Evolutionary conservation across 345 rosid species (phyloP).

Genomic region (Excoecaria agallocha): DNA sequence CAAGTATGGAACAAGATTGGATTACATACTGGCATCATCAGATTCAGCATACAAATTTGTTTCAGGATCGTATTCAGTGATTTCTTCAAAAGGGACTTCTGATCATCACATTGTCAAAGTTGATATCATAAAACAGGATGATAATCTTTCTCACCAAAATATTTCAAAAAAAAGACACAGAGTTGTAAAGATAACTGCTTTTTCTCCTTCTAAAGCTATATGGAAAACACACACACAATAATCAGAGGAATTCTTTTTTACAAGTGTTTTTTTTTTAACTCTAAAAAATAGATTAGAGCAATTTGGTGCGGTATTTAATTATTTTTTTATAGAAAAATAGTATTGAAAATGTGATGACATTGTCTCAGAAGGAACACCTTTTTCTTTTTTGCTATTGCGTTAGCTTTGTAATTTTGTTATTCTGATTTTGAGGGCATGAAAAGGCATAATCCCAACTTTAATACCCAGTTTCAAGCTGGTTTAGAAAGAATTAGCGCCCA

Average conservation of each 20-base stretch:
- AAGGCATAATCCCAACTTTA: too few species aligned
- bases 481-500: too few species aligned
- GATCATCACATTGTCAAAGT: conserved; percentile 97
- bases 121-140: conserved; percentile 43
- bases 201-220: conserved; percentile 47
- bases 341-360: too few species aligned
- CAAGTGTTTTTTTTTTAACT: not conserved
- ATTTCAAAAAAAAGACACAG: conserved; percentile 27
- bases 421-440: too few species aligned
- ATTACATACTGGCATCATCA: conserved; percentile 79
- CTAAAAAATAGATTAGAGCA: too few species aligned
- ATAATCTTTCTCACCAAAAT: conserved; percentile 11
- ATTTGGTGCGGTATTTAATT: too few species aligned
- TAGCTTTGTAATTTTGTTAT: too few species aligned
- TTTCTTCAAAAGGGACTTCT: conserved; percentile 90
- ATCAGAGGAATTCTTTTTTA: not conserved
- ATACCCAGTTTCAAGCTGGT: too few species aligned
- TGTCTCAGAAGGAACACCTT: too few species aligned
- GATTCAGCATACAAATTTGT: conserved; percentile 68
- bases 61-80: conserved; percentile 83
- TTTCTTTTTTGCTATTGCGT: too few species aligned
- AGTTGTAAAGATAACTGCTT: conserved; percentile 42
- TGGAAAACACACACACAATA: conserved; percentile 46
- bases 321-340: too few species aligned
- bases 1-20: conserved; percentile 91